Conservation (phyloP, 148 eudicot genomes). For the Rhododendron ferrugineum region DNA sequence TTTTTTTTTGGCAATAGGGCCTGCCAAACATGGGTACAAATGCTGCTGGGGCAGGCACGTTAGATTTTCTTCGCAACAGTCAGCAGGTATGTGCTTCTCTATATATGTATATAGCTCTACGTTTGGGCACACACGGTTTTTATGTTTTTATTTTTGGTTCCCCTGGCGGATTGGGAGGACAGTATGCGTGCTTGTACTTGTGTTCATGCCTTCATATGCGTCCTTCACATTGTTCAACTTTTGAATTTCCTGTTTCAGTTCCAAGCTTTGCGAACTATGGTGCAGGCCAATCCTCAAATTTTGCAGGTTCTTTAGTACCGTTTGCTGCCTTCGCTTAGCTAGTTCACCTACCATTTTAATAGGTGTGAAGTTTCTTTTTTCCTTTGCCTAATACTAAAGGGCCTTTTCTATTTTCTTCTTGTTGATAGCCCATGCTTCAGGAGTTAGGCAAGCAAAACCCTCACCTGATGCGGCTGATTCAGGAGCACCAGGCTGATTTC, state of each 20-base stretch:
- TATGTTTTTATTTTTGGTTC: not conserved
- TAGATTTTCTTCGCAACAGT: constrained; percentile 82
- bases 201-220: not conserved
- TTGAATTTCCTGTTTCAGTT: constrained; percentile 42
- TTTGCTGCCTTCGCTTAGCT: not conserved
- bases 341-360: not conserved
- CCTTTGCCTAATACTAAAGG: not conserved
- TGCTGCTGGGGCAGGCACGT: constrained; percentile 55
- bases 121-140: not conserved
- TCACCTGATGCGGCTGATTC: constrained; percentile 65
- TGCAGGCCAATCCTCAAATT: constrained; percentile 63
- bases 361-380: not conserved
- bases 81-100: constrained; percentile 40
- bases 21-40: constrained; percentile 56
- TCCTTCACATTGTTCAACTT: not conserved
- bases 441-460: constrained; percentile 89
- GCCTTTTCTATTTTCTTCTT: constrained; percentile 3
- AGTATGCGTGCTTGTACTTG: not conserved
- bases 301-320: constrained; percentile 22
- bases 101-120: not conserved
- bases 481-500: constrained; percentile 82
- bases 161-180: not conserved
- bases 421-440: constrained; percentile 81
- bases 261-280: constrained; percentile 83
- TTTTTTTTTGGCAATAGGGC: constrained; percentile 37